A percentile compares a stretch with the other conserved stretches of the same genome.
phyloP scores from a whole-genome alignment of 352 stramenopile genomes.

The Globisporangium orthogonon region DNA sequence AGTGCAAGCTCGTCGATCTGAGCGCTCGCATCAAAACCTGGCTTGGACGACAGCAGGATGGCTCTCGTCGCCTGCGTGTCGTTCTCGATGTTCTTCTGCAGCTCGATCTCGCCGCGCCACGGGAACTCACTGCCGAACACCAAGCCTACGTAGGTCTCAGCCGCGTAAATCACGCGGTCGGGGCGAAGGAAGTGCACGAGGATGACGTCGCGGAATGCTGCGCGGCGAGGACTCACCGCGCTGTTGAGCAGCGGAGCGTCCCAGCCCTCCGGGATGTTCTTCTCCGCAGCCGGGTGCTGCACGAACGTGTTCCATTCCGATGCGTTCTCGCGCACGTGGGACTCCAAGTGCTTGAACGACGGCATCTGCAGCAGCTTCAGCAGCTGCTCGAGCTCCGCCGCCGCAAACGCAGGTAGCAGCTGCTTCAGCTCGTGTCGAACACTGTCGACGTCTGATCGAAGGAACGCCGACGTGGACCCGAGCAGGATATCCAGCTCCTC shows the following conservation, averaged over 20 bases:
- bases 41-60: constrained; percentile 96
- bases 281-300: constrained; percentile 67
- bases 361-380: constrained; percentile 67
- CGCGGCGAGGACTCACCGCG: constrained; percentile 35
- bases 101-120: constrained; percentile 93
- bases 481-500: constrained; percentile 72
- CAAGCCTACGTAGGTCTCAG: constrained; percentile 65
- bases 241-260: constrained; percentile 33
- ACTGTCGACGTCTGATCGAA: constrained; percentile 29
- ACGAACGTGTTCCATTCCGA: constrained; percentile 80
- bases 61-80: constrained; percentile 89
- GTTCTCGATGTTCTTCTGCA: constrained; percentile 90
- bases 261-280: constrained; percentile 57
- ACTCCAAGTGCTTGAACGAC: constrained; percentile 75
- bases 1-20: constrained; percentile 94
- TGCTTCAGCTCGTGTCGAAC: constrained; percentile 38
- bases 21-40: constrained; percentile 97
- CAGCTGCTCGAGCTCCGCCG: constrained; percentile 79
- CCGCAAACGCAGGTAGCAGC: constrained; percentile 51
- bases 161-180: constrained; percentile 82
- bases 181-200: constrained; percentile 85
- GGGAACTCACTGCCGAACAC: constrained; percentile 91
- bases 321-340: constrained; percentile 54
- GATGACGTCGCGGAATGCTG: constrained; percentile 77
- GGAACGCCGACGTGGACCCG: constrained; percentile 42